Evolutionary conservation across 176 grass and related monocot species (phyloP).

Genomic region (Bothriochloa decipiens): DNA sequence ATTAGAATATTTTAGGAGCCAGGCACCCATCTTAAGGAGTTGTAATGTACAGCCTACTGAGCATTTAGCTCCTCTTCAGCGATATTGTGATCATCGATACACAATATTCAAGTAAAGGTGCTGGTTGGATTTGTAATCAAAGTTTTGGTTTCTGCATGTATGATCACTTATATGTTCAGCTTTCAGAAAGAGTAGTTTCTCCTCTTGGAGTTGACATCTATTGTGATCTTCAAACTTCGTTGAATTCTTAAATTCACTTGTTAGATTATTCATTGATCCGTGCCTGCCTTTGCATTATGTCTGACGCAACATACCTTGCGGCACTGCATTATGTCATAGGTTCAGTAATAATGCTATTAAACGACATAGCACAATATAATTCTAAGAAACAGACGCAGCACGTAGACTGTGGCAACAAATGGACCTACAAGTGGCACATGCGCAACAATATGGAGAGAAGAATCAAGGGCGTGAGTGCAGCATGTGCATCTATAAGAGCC

Average conservation of each 20-base stretch:
- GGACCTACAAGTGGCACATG: background rate
- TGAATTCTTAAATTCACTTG: no score
- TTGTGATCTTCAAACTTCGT: no score
- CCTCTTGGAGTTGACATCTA: no score
- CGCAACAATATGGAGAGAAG: background rate
- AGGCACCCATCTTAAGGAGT: background rate
- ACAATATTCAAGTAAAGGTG: background rate
- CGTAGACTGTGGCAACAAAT: no score
- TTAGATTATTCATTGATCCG: no score
- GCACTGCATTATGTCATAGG: no score
- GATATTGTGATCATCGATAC: constrained; percentile 12
- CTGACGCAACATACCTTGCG: no score
- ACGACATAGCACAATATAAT: background rate
- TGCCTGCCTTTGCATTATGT: no score
- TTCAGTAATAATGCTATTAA: background rate
- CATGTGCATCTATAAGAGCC: background rate
- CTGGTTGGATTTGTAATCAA: background rate
- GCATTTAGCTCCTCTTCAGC: background rate
- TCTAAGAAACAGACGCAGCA: background rate
- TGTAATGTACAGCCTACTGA: constrained; percentile 20
- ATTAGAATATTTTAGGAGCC: constrained; percentile 7
- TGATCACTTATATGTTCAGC: no score
- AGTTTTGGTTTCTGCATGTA: no score
- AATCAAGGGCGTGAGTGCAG: background rate
- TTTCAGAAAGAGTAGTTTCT: no score